Conservation (phyloP, 2,329 filamentous ascomycete genomes). For the Pseudogymnoascus sp. region DNA sequence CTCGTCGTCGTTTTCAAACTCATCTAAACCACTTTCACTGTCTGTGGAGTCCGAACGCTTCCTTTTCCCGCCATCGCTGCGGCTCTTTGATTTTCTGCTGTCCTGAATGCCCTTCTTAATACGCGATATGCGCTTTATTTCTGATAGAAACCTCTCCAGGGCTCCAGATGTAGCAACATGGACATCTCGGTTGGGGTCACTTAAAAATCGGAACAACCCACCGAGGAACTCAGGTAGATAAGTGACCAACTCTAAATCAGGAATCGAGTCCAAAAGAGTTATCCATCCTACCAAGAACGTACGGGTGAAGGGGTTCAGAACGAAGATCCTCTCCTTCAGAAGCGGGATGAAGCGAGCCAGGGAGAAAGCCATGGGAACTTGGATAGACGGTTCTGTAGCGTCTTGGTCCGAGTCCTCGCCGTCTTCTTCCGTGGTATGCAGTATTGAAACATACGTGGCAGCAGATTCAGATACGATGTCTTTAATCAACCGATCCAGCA, state of each 20-base stretch:
- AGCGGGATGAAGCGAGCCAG: slow-evolving; percentile 85
- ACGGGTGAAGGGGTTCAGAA: slow-evolving; percentile 87
- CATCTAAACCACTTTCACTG: slow-evolving; percentile 43
- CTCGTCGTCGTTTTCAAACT: slow-evolving; percentile 45
- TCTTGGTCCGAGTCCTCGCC: slow-evolving; percentile 41
- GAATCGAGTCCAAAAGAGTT: slow-evolving; percentile 87
- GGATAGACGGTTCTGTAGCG: slow-evolving; percentile 34
- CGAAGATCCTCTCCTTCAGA: slow-evolving; percentile 86
- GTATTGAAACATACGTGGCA: slow-evolving; percentile 84
- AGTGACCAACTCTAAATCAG: slow-evolving; percentile 87
- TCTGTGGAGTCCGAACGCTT: slow-evolving; percentile 65
- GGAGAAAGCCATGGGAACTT: slow-evolving; percentile 83
- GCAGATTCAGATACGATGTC: slow-evolving; percentile 95
- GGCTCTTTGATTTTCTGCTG: slow-evolving; percentile 57
- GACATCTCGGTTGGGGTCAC: slow-evolving; percentile 88
- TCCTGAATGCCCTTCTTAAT: slow-evolving; percentile 89
- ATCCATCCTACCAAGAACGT: slow-evolving; percentile 97
- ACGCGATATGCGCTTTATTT: slow-evolving; percentile 89
- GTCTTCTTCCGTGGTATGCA: slow-evolving; percentile 55
- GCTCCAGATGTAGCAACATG: slow-evolving; percentile 84
- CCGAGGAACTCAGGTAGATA: slow-evolving; percentile 87
- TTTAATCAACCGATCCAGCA: slow-evolving; percentile 89
- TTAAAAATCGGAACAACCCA: slow-evolving; percentile 83
- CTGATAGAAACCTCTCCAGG: slow-evolving; percentile 79
- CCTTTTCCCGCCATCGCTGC: slow-evolving; percentile 51